Conservation (phyloP, 2,329 filamentous ascomycete genomes). For the Escovopsis weberi region DNA sequence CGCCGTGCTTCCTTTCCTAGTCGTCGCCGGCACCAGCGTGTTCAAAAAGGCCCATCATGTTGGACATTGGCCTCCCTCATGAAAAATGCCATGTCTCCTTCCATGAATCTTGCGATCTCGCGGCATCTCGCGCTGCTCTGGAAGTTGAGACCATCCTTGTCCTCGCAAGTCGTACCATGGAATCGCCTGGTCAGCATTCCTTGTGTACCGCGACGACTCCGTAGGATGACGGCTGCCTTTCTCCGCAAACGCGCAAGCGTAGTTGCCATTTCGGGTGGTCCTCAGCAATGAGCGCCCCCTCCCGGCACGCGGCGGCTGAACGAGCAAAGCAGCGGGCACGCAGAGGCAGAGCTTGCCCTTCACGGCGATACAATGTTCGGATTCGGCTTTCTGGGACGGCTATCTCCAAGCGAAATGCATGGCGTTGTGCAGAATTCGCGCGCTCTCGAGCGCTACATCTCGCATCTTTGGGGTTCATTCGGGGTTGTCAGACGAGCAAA, state of each 20-base stretch:
- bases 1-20: constrained; percentile 22
- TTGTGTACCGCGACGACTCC: constrained; percentile 13
- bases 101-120: constrained; percentile 1
- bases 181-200: constrained; percentile 38
- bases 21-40: constrained; percentile 10
- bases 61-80: background rate
- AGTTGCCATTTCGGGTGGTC: constrained; percentile 1
- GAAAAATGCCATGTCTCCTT: constrained; percentile 5
- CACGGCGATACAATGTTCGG: background rate
- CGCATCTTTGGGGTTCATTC: background rate
- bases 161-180: constrained; percentile 26
- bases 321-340: constrained; percentile 40
- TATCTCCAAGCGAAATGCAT: background rate
- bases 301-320: constrained; percentile 14
- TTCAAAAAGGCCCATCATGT: constrained; percentile 2
- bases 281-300: constrained; percentile 3
- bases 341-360: background rate
- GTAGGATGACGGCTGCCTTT: constrained; percentile 11
- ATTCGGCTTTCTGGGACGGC: background rate
- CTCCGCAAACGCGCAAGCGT: constrained; percentile 2
- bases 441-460: background rate
- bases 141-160: constrained; percentile 47
- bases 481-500: background rate
- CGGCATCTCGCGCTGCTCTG: constrained; percentile 12
- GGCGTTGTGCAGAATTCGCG: background rate